These are phyloP conservation scores for Leccinum pachyderme DNA, from an alignment of 1,284 basidiomycete species.

Conservation along the genomic window DNA sequence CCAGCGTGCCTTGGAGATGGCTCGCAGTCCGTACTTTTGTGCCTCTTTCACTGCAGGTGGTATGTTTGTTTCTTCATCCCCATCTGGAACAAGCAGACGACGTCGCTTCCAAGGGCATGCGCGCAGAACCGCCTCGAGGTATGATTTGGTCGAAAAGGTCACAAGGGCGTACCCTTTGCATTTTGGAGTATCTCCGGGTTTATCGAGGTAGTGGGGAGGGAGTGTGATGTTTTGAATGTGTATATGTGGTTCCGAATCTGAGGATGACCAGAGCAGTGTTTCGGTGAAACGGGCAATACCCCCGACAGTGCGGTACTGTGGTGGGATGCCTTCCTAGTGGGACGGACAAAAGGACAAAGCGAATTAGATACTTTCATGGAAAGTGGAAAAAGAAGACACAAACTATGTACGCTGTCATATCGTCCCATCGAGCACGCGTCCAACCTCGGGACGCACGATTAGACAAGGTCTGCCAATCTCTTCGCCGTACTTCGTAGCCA, in stretches of 20 bases:
- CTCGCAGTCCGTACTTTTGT: constrained; percentile 55
- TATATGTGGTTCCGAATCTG: neutral
- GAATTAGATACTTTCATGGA: constrained; percentile 1
- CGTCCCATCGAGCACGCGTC: constrained; percentile 55
- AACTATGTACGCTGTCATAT: constrained; percentile 61
- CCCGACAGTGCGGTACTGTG: constrained; percentile 45
- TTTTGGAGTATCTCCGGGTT: constrained; percentile 46
- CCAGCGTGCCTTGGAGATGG: constrained; percentile 58
- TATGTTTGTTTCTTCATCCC: neutral
- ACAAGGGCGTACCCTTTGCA: constrained; percentile 75
- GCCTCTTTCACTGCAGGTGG: constrained; percentile 40
- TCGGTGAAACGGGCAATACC: constrained; percentile 47
- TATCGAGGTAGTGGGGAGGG: constrained; percentile 61
- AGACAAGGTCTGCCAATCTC: constrained; percentile 38
- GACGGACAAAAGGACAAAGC: neutral
- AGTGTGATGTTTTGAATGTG: constrained; percentile 53
- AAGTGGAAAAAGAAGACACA: constrained; percentile 33
- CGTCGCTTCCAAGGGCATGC: constrained; percentile 59
- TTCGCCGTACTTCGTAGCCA: constrained; percentile 60
- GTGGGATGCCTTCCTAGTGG: constrained; percentile 72
- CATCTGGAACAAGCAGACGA: neutral
- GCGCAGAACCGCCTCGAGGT: constrained; percentile 42
- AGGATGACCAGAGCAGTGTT: constrained; percentile 35
- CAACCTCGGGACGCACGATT: constrained; percentile 29
- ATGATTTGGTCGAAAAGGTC: constrained; percentile 42